These are phyloP conservation scores for Clarireedia monteithiana DNA, from an alignment of 2,329 filamentous ascomycete genomes.

Conservation along the genomic window DNA sequence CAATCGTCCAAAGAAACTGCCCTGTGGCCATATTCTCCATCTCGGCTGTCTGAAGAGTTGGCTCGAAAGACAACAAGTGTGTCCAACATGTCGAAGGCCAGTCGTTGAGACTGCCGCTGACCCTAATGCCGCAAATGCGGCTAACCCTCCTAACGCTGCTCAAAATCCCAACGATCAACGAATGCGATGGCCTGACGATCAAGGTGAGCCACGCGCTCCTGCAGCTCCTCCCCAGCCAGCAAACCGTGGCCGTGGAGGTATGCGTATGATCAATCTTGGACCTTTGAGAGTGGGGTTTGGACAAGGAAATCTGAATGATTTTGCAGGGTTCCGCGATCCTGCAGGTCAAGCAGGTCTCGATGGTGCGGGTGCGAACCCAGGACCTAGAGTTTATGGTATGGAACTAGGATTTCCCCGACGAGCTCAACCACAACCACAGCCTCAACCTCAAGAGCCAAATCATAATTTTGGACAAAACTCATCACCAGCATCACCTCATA, in stretches of 20 bases:
- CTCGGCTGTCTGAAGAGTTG: conserved; percentile 92
- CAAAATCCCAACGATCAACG: conserved; percentile 20
- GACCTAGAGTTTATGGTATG: conserved; percentile 28
- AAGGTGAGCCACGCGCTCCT: conserved; percentile 9
- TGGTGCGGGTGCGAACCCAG: conserved; percentile 14
- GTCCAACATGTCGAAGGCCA: conserved; percentile 83
- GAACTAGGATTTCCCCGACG: conserved; percentile 28
- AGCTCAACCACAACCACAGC: conserved; percentile 18
- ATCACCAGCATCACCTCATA: conserved; percentile 28
- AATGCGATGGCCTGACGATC: conserved; percentile 22
- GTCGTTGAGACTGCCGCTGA: conserved; percentile 48
- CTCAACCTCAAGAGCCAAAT: neutral
- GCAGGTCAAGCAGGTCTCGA: conserved; percentile 30
- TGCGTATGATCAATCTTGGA: conserved; percentile 63
- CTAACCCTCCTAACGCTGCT: conserved; percentile 10
- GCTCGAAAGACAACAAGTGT: conserved; percentile 95
- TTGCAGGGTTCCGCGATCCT: conserved; percentile 52
- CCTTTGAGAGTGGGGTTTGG: conserved; percentile 68
- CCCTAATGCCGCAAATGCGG: conserved; percentile 17
- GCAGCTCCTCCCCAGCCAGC: conserved; percentile 29
- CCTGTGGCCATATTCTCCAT: conserved; percentile 92
- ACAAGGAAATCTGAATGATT: conserved; percentile 55
- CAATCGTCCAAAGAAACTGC: conserved; percentile 86
- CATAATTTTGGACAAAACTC: neutral
- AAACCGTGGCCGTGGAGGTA: conserved; percentile 31